Conservation (phyloP, 805 yeast genomes). For the Spathaspora passalidarum region DNA sequence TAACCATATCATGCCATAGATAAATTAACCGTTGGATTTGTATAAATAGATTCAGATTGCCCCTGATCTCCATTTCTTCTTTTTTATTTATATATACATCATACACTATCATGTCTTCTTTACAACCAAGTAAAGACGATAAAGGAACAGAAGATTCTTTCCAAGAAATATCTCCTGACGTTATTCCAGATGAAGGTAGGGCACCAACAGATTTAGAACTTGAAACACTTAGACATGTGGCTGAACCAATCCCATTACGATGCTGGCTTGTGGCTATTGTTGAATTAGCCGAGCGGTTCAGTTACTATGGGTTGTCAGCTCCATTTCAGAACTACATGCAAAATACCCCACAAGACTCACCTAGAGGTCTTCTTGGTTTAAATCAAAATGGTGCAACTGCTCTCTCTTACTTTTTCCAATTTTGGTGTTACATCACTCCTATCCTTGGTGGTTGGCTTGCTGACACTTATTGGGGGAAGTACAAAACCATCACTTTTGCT, state of each 20-base stretch:
- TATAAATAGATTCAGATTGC: not conserved
- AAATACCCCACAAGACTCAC: conserved; percentile 34
- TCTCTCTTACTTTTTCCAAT: conserved; percentile 68
- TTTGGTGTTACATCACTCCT: conserved; percentile 80
- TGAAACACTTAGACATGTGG: conserved; percentile 47
- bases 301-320: conserved; percentile 73
- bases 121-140: too few species aligned
- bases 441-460: conserved; percentile 71
- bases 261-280: conserved; percentile 64
- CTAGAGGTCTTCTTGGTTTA: conserved; percentile 51
- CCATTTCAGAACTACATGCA: conserved; percentile 79
- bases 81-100: too few species aligned
- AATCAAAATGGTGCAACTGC: conserved; percentile 65
- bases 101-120: too few species aligned
- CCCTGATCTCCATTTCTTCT: too few species aligned
- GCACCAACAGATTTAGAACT: conserved; percentile 53
- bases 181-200: conserved; percentile 29
- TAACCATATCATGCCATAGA: not conserved
- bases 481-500: conserved; percentile 60
- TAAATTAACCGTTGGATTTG: not conserved
- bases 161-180: not conserved
- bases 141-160: too few species aligned
- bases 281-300: conserved; percentile 76
- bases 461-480: conserved; percentile 71
- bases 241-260: conserved; percentile 47